Conservation (phyloP, 805 yeast species). For the Starmerella davenportii region DNA sequence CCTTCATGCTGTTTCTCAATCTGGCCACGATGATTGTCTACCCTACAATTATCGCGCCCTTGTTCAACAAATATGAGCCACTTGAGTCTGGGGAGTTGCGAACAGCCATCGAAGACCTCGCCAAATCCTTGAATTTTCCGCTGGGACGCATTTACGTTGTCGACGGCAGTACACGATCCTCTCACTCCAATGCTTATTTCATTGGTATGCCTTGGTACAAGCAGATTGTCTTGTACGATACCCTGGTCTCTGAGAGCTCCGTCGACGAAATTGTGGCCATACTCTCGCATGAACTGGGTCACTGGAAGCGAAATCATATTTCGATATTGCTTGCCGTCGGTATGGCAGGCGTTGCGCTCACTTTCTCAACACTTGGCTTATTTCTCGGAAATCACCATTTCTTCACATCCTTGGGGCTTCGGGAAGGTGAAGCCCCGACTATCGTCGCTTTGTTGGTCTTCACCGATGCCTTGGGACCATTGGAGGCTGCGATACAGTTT, state of each 20-base stretch:
- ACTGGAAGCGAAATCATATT: constrained; percentile 85
- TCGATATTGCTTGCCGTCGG: constrained; percentile 51
- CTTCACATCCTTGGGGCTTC: constrained; percentile 63
- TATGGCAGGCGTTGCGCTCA: constrained; percentile 44
- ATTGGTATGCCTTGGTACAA: constrained; percentile 94
- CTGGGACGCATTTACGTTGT: constrained; percentile 67
- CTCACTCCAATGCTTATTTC: constrained; percentile 94
- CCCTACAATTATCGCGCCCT: constrained; percentile 79
- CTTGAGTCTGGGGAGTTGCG: constrained; percentile 80
- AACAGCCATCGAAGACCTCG: constrained; percentile 60
- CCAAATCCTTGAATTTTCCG: constrained; percentile 64
- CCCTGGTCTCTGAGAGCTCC: constrained; percentile 64
- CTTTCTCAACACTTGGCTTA: constrained; percentile 58
- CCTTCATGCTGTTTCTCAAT: constrained; percentile 53
- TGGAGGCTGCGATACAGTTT: constrained; percentile 52
- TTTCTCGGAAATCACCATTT: constrained; percentile 66
- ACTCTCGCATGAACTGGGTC: constrained; percentile 96
- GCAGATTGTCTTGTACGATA: constrained; percentile 85
- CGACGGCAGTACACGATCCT: constrained; percentile 93
- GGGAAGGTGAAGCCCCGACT: constrained; percentile 41
- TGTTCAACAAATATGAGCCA: constrained; percentile 81
- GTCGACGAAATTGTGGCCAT: constrained; percentile 78
- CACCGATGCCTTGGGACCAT: constrained; percentile 58
- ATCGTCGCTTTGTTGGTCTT: constrained; percentile 69
- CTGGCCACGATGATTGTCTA: constrained; percentile 53